phyloP scores from a whole-genome alignment of 2,329 filamentous ascomycete species.

The Fusarium buxicola region DNA sequence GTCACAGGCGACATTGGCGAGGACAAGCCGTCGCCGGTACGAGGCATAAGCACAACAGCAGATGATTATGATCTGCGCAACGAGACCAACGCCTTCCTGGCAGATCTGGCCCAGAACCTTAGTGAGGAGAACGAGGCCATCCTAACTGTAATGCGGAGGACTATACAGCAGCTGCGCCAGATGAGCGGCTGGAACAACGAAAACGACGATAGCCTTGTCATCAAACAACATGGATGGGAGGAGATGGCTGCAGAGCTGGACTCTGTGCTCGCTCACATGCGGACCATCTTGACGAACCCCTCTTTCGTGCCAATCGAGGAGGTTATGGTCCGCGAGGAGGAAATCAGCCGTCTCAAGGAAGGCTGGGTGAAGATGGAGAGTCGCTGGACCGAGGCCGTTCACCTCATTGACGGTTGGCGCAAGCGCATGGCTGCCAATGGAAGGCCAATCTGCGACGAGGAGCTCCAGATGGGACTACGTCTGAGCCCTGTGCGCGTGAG shows the following conservation, averaged over 20 bases:
- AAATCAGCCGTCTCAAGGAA: constrained; percentile 83
- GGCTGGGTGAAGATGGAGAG: constrained; percentile 95
- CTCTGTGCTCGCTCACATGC: constrained; percentile 81
- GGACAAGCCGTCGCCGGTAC: constrained; percentile 54
- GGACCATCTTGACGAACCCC: constrained; percentile 89
- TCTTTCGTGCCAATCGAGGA: constrained; percentile 97
- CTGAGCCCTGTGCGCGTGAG: constrained; percentile 69
- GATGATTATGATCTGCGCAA: constrained; percentile 77
- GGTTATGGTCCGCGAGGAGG: constrained; percentile 90
- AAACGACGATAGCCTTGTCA: constrained; percentile 47
- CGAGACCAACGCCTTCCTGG: constrained; percentile 93
- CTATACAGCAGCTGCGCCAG: constrained; percentile 76
- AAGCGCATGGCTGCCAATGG: constrained; percentile 80
- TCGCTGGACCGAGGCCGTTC: constrained; percentile 89
- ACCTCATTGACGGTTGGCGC: constrained; percentile 93
- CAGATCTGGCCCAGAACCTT: constrained; percentile 81
- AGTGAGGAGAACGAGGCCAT: constrained; percentile 93
- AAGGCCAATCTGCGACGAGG: constrained; percentile 75
- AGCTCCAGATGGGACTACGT: constrained; percentile 75
- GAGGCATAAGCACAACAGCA: constrained; percentile 39
- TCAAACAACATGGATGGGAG: constrained; percentile 59
- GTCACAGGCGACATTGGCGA: constrained; percentile 67
- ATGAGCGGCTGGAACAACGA: constrained; percentile 69
- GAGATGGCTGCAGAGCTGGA: constrained; percentile 83
- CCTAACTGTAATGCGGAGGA: constrained; percentile 76